Evolutionary conservation across 2,329 filamentous ascomycete species (phyloP).

Genomic region (Aspergillus brunneoviolaceus): DNA sequence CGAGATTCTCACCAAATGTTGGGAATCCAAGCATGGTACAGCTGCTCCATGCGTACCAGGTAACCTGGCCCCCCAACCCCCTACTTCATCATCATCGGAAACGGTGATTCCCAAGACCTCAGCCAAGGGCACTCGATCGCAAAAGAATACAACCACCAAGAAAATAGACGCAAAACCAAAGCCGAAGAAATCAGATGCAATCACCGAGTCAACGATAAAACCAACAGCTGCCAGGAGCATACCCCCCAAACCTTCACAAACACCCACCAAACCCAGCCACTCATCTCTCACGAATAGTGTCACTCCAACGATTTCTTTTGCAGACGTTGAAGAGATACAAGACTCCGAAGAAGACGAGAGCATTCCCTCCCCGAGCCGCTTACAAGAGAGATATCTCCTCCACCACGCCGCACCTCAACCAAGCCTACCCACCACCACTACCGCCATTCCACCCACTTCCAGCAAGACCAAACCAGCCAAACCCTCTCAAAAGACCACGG

Average conservation of each 20-base stretch:
- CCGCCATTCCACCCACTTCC: slow-evolving; percentile 1
- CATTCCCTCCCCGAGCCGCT: slow-evolving; percentile 25
- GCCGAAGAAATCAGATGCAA: slow-evolving; percentile 4
- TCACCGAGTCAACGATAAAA: neutral
- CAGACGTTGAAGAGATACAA: slow-evolving; percentile 38
- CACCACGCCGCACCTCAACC: neutral
- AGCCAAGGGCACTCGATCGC: neutral
- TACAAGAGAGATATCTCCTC: slow-evolving; percentile 21
- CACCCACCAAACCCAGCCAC: neutral
- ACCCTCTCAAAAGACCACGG: neutral
- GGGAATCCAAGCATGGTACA: slow-evolving; percentile 57
- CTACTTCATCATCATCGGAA: neutral
- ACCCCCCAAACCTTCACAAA: neutral
- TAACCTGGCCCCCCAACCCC: slow-evolving; percentile 14
- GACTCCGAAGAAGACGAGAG: slow-evolving; percentile 38
- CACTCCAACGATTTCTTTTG: slow-evolving; percentile 17
- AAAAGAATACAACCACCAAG: neutral
- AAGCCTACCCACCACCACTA: neutral
- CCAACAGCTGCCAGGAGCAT: neutral
- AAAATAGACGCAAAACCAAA: slow-evolving; percentile 16
- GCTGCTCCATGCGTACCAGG: slow-evolving; percentile 21
- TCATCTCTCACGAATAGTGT: neutral
- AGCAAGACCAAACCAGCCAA: neutral
- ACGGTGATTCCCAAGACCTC: neutral
- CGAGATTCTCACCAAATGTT: slow-evolving; percentile 67